phyloP scores from a whole-genome alignment of 208 protist genomes.

The Wallacemonas rigidus region DNA sequence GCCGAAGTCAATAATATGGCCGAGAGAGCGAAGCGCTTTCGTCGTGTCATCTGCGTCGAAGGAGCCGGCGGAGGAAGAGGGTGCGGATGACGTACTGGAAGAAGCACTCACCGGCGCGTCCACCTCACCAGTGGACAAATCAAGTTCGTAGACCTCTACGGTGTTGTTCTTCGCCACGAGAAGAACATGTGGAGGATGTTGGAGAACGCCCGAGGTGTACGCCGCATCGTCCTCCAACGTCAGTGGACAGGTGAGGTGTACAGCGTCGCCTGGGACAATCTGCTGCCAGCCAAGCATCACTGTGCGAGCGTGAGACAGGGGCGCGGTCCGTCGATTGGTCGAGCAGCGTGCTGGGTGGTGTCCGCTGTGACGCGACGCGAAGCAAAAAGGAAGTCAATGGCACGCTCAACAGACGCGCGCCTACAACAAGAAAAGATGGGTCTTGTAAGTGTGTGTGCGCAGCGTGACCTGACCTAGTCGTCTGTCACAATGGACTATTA shows the following conservation, averaged over 20 bases:
- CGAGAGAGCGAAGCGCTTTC: conserved; percentile 12
- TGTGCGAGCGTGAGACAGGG: too few relatives aligned
- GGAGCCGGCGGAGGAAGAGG: conserved; percentile 15
- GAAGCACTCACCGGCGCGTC: neutral
- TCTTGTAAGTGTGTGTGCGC: too few relatives aligned
- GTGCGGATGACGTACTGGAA: conserved; percentile 10
- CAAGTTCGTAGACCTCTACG: conserved; percentile 38
- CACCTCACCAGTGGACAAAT: neutral
- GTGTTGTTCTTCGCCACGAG: conserved; percentile 30
- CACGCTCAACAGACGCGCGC: too few relatives aligned
- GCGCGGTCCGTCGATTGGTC: too few relatives aligned
- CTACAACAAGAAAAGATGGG: too few relatives aligned
- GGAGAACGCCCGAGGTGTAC: conserved; percentile 2
- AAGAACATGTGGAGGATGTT: conserved; percentile 17
- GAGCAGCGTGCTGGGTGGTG: too few relatives aligned
- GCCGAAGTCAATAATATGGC: conserved; percentile 59
- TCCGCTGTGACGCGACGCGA: too few relatives aligned
- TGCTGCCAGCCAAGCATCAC: conserved; percentile 31
- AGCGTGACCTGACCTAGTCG: too few relatives aligned
- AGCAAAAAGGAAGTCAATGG: too few relatives aligned
- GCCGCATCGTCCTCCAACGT: conserved; percentile 24
- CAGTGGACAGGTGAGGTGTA: conserved; percentile 28
- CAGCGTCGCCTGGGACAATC: conserved; percentile 25
- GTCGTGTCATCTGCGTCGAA: conserved; percentile 1
- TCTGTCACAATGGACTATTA: too few relatives aligned